A percentile compares a stretch with the other conserved stretches of the same genome.
phyloP scores from a whole-genome alignment of 139 green algal species.

The Chloropicon primus region DNA sequence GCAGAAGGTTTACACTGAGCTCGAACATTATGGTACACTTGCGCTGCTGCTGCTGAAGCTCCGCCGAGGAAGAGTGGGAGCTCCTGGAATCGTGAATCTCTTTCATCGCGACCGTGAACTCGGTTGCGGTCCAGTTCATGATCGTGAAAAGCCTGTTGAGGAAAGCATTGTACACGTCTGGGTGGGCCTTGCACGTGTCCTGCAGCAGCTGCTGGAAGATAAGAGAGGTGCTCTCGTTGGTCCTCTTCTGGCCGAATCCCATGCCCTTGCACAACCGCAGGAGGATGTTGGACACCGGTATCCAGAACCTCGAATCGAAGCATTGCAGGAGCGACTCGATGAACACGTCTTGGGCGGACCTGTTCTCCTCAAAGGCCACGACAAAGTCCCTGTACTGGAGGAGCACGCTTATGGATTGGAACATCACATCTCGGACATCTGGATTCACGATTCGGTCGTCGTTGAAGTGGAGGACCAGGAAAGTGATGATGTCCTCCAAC shows the following conservation, averaged over 20 bases:
- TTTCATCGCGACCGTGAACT: conserved; percentile 49
- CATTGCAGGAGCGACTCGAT: conserved; percentile 33
- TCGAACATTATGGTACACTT: conserved; percentile 55
- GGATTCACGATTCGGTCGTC: conserved; percentile 43
- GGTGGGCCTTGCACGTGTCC: conserved; percentile 15
- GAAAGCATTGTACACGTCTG: conserved; percentile 40
- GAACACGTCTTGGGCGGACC: conserved; percentile 23
- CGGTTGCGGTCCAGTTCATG: conserved; percentile 68
- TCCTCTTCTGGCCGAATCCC: conserved; percentile 4
- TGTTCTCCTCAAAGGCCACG: conserved; percentile 36
- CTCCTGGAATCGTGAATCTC: conserved; percentile 20
- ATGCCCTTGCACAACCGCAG: conserved; percentile 24
- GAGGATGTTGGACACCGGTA: conserved; percentile 45
- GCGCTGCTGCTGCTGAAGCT: conserved; percentile 14
- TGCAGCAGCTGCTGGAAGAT: conserved; percentile 27
- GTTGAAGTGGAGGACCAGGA: conserved; percentile 31
- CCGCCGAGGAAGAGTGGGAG: not conserved
- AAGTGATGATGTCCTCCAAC: conserved; percentile 13
- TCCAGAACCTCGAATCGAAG: conserved; percentile 63
- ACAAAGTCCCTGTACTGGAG: conserved; percentile 38
- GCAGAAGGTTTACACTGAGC: conserved; percentile 47
- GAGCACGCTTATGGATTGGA: conserved; percentile 38
- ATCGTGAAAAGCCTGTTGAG: conserved; percentile 73
- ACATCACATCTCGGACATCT: conserved; percentile 38
- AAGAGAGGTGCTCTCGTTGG: conserved; percentile 2